Percentiles rank a stretch among this genome's conserved stretches.
phyloP scores from a whole-genome alignment of 495 filamentous ascomycete species.

The Aeminium ludgeri region DNA sequence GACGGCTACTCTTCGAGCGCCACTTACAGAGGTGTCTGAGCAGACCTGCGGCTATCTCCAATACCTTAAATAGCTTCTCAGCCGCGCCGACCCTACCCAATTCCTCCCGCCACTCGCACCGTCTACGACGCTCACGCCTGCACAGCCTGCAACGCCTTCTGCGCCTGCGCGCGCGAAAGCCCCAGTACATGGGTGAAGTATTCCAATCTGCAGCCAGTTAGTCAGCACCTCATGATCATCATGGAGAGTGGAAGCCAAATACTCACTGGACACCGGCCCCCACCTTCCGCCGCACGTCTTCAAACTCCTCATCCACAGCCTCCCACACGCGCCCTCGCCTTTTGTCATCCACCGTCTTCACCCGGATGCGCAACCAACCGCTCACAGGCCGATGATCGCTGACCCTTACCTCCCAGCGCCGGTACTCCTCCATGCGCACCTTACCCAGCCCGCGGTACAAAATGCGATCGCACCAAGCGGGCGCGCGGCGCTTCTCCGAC shows the following conservation, averaged over 20 bases:
- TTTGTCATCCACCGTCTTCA: conserved; percentile 59
- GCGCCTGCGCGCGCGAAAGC: conserved; percentile 17
- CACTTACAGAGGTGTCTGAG: too few relatives aligned
- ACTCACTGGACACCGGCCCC: conserved; percentile 46
- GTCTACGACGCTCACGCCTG: neutral
- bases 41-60: too few relatives aligned
- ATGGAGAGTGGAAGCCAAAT: neutral
- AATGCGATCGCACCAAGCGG: conserved; percentile 91
- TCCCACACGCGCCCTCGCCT: conserved; percentile 51
- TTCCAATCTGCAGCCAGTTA: conserved; percentile 15
- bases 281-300: conserved; percentile 45
- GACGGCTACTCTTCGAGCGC: too few relatives aligned
- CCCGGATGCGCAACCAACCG: conserved; percentile 58
- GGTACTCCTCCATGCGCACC: conserved; percentile 75
- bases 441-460: conserved; percentile 69
- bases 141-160: neutral
- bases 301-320: conserved; percentile 52
- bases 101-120: too few relatives aligned
- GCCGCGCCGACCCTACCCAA: too few relatives aligned
- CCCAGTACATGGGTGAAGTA: conserved; percentile 25
- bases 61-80: too few relatives aligned
- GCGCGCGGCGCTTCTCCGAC: conserved; percentile 86
- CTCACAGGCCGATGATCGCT: conserved; percentile 91
- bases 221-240: neutral
- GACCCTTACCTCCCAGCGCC: conserved; percentile 70